Evolutionary conservation across 176 grass and related monocot species (phyloP).

Genomic region (Carex scoparia): DNA sequence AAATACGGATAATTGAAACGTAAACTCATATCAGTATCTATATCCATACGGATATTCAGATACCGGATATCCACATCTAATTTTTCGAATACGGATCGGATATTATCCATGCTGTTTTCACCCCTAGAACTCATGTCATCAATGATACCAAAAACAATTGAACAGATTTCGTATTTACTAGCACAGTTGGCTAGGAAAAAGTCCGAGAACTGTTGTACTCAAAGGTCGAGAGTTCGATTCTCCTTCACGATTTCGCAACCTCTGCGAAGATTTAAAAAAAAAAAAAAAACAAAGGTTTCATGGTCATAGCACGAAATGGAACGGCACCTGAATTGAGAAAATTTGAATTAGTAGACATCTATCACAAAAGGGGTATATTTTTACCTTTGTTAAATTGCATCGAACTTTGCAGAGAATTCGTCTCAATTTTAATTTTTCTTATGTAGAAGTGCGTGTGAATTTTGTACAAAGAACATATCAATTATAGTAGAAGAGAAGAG

Average conservation of each 20-base stretch:
- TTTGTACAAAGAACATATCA: slow-evolving; percentile 54
- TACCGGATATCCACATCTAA: too few relatives aligned
- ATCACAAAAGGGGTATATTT: slow-evolving; percentile 59
- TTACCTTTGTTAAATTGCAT: not conserved
- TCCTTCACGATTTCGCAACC: too few relatives aligned
- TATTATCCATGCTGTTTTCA: too few relatives aligned
- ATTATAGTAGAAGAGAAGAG: slow-evolving; percentile 59
- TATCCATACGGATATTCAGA: too few relatives aligned
- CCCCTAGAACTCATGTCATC: too few relatives aligned
- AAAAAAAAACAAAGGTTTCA: slow-evolving; percentile 30
- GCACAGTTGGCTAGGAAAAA: too few relatives aligned
- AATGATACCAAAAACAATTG: slow-evolving; percentile 51
- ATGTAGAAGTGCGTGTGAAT: slow-evolving; percentile 71
- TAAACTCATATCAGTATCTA: too few relatives aligned
- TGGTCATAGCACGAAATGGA: slow-evolving; percentile 57
- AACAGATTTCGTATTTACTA: slow-evolving; percentile 34
- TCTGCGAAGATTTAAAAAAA: too few relatives aligned
- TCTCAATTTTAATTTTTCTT: not conserved
- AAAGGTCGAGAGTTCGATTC: too few relatives aligned
- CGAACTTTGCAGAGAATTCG: slow-evolving; percentile 17
- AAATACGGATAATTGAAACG: too few relatives aligned
- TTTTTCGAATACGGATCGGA: too few relatives aligned
- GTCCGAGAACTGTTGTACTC: too few relatives aligned
- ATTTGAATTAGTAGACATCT: slow-evolving; percentile 41
- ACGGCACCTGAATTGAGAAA: slow-evolving; percentile 33